These are phyloP conservation scores for Aspergillus pseudoviridinutans DNA, from an alignment of 2,329 filamentous ascomycete species.

Conservation along the genomic window DNA sequence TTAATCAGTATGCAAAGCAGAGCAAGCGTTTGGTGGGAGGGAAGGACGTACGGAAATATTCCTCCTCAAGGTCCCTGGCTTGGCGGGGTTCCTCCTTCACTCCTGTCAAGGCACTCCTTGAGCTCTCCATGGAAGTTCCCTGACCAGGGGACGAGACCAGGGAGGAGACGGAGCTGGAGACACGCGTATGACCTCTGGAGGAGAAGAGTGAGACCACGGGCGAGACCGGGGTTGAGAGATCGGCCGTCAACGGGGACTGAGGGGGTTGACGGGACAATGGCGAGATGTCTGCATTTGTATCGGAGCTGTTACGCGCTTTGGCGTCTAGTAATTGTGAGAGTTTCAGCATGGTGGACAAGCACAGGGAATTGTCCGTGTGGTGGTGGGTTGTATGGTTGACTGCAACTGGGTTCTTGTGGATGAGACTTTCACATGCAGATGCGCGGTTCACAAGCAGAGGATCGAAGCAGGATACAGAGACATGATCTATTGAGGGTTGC, in stretches of 20 bases:
- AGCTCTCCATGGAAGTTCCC: slow-evolving; percentile 46
- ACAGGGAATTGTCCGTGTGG: neutral
- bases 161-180: slow-evolving; percentile 71
- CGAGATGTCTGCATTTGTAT: slow-evolving; percentile 19
- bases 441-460: slow-evolving; percentile 11
- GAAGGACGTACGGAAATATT: slow-evolving; percentile 68
- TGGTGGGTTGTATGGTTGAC: slow-evolving; percentile 1
- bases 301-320: slow-evolving; percentile 27
- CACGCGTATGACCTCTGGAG: slow-evolving; percentile 33
- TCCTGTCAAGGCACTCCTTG: slow-evolving; percentile 68
- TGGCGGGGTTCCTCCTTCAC: slow-evolving; percentile 77
- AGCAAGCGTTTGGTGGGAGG: slow-evolving; percentile 12
- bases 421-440: slow-evolving; percentile 15
- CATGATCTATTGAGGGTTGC: neutral
- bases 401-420: slow-evolving; percentile 7
- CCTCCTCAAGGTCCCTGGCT: slow-evolving; percentile 49
- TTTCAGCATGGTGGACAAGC: slow-evolving; percentile 29
- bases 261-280: slow-evolving; percentile 18
- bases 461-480: slow-evolving; percentile 5
- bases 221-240: slow-evolving; percentile 37
- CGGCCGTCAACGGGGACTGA: slow-evolving; percentile 29
- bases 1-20: slow-evolving; percentile 8
- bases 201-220: slow-evolving; percentile 41
- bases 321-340: slow-evolving; percentile 33
- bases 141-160: slow-evolving; percentile 58